Conservation (phyloP, 2,329 filamentous ascomycete genomes). For the Clarireedia monteithiana region DNA sequence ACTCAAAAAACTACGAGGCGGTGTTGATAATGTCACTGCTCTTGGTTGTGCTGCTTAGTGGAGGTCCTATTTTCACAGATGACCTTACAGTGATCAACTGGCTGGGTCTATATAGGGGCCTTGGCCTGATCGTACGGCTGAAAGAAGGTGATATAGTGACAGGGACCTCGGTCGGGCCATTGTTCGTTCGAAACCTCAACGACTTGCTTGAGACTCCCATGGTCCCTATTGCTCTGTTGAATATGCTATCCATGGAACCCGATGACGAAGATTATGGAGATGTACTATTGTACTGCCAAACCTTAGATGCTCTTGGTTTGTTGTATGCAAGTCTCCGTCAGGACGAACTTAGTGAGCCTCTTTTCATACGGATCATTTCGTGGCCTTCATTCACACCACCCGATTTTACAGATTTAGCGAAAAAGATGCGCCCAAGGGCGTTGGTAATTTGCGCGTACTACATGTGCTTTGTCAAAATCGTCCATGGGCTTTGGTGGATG, state of each 20-base stretch:
- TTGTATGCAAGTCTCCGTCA: conserved; percentile 24
- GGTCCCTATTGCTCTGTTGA: conserved; percentile 19
- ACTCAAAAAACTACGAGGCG: conserved; percentile 21
- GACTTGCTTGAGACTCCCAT: conserved; percentile 14
- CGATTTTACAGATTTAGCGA: conserved; percentile 9
- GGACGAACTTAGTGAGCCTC: conserved; percentile 15
- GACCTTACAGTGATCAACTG: conserved; percentile 22
- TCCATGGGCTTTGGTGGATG: conserved; percentile 17
- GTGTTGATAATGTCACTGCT: conserved; percentile 23
- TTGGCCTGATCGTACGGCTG: conserved; percentile 3
- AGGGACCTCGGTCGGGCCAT: conserved; percentile 13
- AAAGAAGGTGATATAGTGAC: conserved; percentile 4
- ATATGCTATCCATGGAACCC: conserved; percentile 20
- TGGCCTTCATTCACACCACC: conserved; percentile 18
- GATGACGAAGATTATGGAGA: conserved; percentile 21
- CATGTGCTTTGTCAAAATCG: conserved; percentile 17
- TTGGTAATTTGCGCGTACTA: conserved; percentile 18
- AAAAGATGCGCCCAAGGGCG: conserved; percentile 14
- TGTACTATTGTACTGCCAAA: conserved; percentile 19
- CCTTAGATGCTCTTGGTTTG: conserved; percentile 20
- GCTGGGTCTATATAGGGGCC: conserved; percentile 22
- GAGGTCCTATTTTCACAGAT: conserved; percentile 12
- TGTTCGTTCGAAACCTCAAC: conserved; percentile 20
- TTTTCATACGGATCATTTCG: conserved; percentile 21
- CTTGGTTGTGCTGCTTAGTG: conserved; percentile 20